Percentiles rank a stretch among this genome's conserved stretches.
These are phyloP conservation scores for Penicillium sp. DNA, from an alignment of 2,329 filamentous ascomycete species.

Conservation along the genomic window DNA sequence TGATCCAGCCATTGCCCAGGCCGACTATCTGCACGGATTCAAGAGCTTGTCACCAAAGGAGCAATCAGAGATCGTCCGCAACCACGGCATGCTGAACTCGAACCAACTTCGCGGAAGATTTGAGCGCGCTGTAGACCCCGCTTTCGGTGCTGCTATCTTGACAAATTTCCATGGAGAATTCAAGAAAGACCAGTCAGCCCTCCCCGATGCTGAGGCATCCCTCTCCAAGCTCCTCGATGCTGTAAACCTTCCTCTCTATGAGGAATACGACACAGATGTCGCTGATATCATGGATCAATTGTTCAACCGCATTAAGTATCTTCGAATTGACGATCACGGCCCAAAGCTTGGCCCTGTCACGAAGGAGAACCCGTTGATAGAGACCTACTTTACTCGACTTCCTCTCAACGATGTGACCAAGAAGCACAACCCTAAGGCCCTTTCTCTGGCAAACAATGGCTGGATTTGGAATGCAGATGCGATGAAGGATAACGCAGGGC, in stretches of 20 bases:
- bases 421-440: slow-evolving; percentile 71
- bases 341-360: slow-evolving; percentile 82
- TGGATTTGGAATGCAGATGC: slow-evolving; percentile 99
- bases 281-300: slow-evolving; percentile 84
- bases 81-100: slow-evolving; percentile 68
- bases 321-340: slow-evolving; percentile 86
- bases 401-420: slow-evolving; percentile 75
- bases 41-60: slow-evolving; percentile 57
- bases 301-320: slow-evolving; percentile 92
- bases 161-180: slow-evolving; percentile 68
- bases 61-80: slow-evolving; percentile 61
- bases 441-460: slow-evolving; percentile 90
- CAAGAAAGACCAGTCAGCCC: slow-evolving; percentile 48
- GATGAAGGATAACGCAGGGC: slow-evolving; percentile 87
- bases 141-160: slow-evolving; percentile 67
- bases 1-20: slow-evolving; percentile 14
- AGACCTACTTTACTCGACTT: slow-evolving; percentile 91
- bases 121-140: slow-evolving; percentile 68
- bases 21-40: slow-evolving; percentile 47
- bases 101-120: slow-evolving; percentile 80
- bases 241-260: slow-evolving; percentile 83
- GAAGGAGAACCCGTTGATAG: slow-evolving; percentile 75
- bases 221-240: slow-evolving; percentile 70
- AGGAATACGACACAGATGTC: slow-evolving; percentile 84
- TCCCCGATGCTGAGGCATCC: slow-evolving; percentile 50